Base-by-base conservation (phyloP, 805 yeast genomes). In the Hanseniaspora taiwanica region DNA sequence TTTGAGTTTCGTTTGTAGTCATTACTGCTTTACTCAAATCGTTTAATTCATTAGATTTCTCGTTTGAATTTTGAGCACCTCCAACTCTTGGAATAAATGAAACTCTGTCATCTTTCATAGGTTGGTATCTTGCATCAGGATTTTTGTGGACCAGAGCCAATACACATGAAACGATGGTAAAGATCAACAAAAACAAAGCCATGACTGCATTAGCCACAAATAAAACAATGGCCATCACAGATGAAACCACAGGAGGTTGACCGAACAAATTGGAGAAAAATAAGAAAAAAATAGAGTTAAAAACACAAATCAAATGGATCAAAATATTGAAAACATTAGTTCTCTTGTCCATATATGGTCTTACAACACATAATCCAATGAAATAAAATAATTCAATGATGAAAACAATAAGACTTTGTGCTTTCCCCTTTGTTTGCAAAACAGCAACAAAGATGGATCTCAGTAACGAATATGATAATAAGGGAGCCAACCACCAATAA, bases 121-220 rank as follows among this genome's bases (percentile, higher is more conserved):
- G 97, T 64, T 85, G 89, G 65, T 91, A 91, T 51, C 94, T 74
- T 8, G 89, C 76, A 61, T 91, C 98, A 40, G 98, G 97, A 59
- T 91, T 86, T 68, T 81, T 85, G 59, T 81, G 79, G 24, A 87
- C 49, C 51, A 91, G 60, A 0, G 96, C 95, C 60, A 85, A 65
- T 5, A 78, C 66, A 64, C 97, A 87, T 1, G 95, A 82, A 29
- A 86, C 75, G 50, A 91, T 77, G 36, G 95, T 86, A 69, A 87
- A 79, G 37, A 91, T 65, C 56, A 91, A 64, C 53, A 89, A 69
- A 52, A 83, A 71, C 48, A 84, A 68, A 3, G 96, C 89, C 60
- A 85, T 81, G 0, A 76, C 78, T 0, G 98, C 98, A 60, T 91
- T 91, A 53, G 89, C 55, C 18, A 91, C 74, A 53, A 91, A 91